phyloP scores from a whole-genome alignment of 495 filamentous ascomycete species.

The Elasticomyces elasticus region DNA sequence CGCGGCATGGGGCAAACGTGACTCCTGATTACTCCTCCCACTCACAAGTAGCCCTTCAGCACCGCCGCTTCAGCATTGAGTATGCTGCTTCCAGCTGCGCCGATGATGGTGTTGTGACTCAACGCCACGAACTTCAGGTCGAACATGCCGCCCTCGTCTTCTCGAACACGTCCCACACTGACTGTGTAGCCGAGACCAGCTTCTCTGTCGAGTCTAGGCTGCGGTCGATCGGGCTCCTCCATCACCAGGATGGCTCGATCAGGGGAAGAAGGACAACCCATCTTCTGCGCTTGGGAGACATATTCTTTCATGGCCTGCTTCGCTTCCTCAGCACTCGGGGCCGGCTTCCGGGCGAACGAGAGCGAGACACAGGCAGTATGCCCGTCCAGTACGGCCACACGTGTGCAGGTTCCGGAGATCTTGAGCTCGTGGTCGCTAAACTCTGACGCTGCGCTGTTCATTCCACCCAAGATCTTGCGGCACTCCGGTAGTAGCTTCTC shows the following conservation, averaged over 20 bases:
- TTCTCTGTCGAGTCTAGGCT: slow-evolving; percentile 36
- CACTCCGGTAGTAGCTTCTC: slow-evolving; percentile 37
- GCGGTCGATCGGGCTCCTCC: slow-evolving; percentile 36
- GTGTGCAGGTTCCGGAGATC: slow-evolving; percentile 34
- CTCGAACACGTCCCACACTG: slow-evolving; percentile 33
- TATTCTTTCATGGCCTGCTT: slow-evolving; percentile 37
- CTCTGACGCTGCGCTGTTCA: slow-evolving; percentile 29
- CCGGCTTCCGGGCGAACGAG: slow-evolving; percentile 30
- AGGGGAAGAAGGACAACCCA: slow-evolving; percentile 35
- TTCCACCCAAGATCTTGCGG: slow-evolving; percentile 35
- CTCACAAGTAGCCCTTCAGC: slow-evolving; percentile 57
- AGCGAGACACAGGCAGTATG: slow-evolving; percentile 38
- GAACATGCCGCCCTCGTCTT: slow-evolving; percentile 35
- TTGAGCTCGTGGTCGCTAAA: slow-evolving; percentile 30
- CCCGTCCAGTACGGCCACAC: slow-evolving; percentile 36
- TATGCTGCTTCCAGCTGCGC: slow-evolving; percentile 87
- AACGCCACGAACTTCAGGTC: slow-evolving; percentile 39
- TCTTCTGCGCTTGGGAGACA: slow-evolving; percentile 32
- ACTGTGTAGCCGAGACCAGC: slow-evolving; percentile 37
- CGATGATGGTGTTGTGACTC: slow-evolving; percentile 61
- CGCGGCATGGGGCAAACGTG: neutral
- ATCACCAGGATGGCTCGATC: slow-evolving; percentile 36
- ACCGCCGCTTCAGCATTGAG: slow-evolving; percentile 90
- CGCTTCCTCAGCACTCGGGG: slow-evolving; percentile 33
- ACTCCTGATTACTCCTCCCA: neutral